A percentile compares a stretch with the other conserved stretches of the same genome.
Conservation (phyloP, 352 stramenopile species). For the Phytophthora crassamura region DNA sequence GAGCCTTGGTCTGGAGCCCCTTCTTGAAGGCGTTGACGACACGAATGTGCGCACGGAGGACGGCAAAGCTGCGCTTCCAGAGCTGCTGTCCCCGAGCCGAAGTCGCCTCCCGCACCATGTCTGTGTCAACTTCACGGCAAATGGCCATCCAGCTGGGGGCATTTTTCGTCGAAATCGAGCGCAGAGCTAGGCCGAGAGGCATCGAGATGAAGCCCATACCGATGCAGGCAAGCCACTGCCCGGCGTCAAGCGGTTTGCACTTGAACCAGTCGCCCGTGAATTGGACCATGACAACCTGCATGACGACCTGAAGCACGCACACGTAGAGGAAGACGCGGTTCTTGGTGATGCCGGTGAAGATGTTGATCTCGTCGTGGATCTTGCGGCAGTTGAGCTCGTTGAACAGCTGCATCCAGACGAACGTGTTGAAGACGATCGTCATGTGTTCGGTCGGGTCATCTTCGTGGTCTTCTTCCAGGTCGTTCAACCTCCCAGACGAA, state of each 20-base stretch:
- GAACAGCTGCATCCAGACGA: constrained; percentile 96
- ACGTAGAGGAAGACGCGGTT: constrained; percentile 95
- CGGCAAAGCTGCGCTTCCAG: constrained; percentile 58
- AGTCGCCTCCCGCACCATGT: constrained; percentile 41
- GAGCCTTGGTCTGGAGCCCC: constrained; percentile 47
- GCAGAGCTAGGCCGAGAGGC: constrained; percentile 60
- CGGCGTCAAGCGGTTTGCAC: constrained; percentile 49
- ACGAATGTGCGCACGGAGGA: constrained; percentile 66
- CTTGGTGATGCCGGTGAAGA: constrained; percentile 91
- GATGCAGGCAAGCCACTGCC: constrained; percentile 69
- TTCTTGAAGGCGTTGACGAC: constrained; percentile 76
- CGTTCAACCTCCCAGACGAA: constrained; percentile 39
- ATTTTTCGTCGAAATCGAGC: constrained; percentile 62
- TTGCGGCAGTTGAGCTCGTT: constrained; percentile 75
- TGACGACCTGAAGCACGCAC: constrained; percentile 84
- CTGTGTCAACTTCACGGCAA: constrained; percentile 56
- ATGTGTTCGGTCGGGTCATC: constrained; percentile 89
- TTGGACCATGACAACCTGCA: constrained; percentile 97
- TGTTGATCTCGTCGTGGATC: constrained; percentile 96
- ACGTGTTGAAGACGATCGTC: constrained; percentile 97
- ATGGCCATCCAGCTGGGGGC: constrained; percentile 66
- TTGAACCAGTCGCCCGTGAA: constrained; percentile 85
- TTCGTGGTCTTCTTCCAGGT: constrained; percentile 55
- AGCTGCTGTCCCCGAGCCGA: constrained; percentile 56
- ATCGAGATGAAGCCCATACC: constrained; percentile 56